Evolutionary conservation across 2,329 filamentous ascomycete genomes (phyloP), one percentile per base, ranked within the genome.

Genomic region (Alternaria angustiovoidea): DNA sequence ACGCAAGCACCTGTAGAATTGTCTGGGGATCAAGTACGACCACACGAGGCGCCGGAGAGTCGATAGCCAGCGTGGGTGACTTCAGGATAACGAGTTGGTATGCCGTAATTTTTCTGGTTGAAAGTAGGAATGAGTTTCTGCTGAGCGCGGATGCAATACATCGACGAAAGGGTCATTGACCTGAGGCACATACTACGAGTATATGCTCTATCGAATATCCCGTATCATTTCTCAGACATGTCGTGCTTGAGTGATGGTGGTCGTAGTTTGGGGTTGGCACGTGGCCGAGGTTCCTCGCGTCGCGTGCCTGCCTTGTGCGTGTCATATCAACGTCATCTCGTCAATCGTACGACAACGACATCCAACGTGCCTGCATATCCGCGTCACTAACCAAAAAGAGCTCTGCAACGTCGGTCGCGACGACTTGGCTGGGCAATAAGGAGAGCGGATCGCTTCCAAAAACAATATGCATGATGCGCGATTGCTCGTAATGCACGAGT

Each of bases 241-340:
- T 12, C 9, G 11, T 42, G 12, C 6, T 24, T 7, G 41, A 43
- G 41, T 14, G 6, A 16, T 6, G 12, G 22, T 43, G 22, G 12
- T 26, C 12, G 32, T 47, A 26, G 20, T 20, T 14, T 16, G 7
- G 8, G 22, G 22, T 22, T 41, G 3, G 38, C 38, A 41, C 18
- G 18, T 14, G 38, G 38, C 38, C 38, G 38, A 41, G 38, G 38
- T 12, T 18, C 18, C 11, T 41, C 18, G 38, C 22, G 24, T 51
- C 9, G 48, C 32, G 48, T 39, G 2, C 16, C 16, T 26, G 24
- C 24, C n/a, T 51, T 7, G 22, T 38, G 49, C 48, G 16, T 51
- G 49, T 51, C 49, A 51, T 51, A 51, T 16, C 2, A 51, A 51
- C 49, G 49, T 51, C 49, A 51, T 51, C 22, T n/a, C 49, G 28